phyloP scores from a whole-genome alignment of 352 stramenopile genomes.

The Pythium vanterpoolii region DNA sequence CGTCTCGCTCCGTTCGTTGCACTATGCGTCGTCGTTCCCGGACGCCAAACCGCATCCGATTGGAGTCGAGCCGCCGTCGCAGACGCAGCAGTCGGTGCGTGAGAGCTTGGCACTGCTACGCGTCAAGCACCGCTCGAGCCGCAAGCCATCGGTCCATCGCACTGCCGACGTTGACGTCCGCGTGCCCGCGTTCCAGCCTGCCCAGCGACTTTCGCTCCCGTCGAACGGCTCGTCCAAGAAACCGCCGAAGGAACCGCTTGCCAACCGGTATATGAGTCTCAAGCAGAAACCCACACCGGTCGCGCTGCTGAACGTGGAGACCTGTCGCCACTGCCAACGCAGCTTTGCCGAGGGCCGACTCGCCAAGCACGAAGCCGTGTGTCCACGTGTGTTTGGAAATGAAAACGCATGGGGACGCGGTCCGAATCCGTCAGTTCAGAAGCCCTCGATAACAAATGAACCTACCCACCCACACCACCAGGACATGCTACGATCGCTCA shows the following conservation, averaged over 20 bases:
- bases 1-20: conserved; percentile 48
- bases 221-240: background rate
- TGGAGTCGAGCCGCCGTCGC: background rate
- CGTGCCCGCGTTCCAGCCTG: conserved; percentile 6
- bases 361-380: conserved; percentile 80
- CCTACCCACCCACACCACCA: conserved; percentile 7
- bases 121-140: conserved; percentile 23
- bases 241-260: background rate
- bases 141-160: conserved; percentile 12
- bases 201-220: background rate
- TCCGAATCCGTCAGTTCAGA: conserved; percentile 1
- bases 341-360: conserved; percentile 81
- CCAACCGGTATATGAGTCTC: conserved; percentile 8
- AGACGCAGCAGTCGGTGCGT: conserved; percentile 14
- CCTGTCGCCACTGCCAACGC: conserved; percentile 68
- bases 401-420: conserved; percentile 75
- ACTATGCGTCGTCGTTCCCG: conserved; percentile 69
- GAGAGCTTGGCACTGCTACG: conserved; percentile 25
- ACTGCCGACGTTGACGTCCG: background rate
- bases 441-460: background rate
- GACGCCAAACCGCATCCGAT: conserved; percentile 38
- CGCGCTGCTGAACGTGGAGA: conserved; percentile 37
- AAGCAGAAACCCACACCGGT: conserved; percentile 19
- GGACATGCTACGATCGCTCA: conserved; percentile 10
- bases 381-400: conserved; percentile 71